Percentiles rank a stretch among this genome's conserved stretches.
Evolutionary conservation across 1,284 basidiomycete genomes (phyloP).

Genomic region (Apiotrichum gracile): DNA sequence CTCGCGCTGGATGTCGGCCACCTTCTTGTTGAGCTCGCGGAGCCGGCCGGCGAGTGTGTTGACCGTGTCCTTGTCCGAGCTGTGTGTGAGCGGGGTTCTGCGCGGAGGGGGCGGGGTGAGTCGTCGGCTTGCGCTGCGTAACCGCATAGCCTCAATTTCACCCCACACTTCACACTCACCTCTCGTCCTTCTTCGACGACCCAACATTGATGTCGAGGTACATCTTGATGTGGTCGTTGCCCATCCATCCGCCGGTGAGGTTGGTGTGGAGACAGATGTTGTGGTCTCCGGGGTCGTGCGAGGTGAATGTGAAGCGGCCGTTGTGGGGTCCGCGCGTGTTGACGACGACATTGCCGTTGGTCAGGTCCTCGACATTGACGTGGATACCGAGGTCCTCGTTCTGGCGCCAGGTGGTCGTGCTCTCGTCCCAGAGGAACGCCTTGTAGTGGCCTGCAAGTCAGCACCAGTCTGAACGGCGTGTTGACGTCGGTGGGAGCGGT

Average conservation of each 20-base stretch:
- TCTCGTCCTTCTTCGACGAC: conserved; percentile 68
- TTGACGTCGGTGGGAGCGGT: background rate
- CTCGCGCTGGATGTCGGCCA: conserved; percentile 87
- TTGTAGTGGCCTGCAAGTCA: conserved; percentile 70
- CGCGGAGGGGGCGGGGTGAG: background rate
- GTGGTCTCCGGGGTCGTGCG: conserved; percentile 88
- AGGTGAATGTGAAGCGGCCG: conserved; percentile 94
- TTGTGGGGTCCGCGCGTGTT: conserved; percentile 82
- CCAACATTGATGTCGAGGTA: conserved; percentile 93
- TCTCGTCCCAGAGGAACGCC: conserved; percentile 83
- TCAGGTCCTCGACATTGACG: conserved; percentile 67
- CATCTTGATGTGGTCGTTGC: conserved; percentile 79
- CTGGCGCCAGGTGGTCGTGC: conserved; percentile 61
- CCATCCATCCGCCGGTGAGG: conserved; percentile 73
- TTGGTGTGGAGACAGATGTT: conserved; percentile 90
- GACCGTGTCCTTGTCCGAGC: conserved; percentile 58
- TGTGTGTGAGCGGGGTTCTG: background rate
- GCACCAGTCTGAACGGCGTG: background rate
- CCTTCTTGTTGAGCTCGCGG: conserved; percentile 83
- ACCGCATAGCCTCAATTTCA: background rate
- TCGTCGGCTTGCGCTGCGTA: background rate
- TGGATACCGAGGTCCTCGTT: conserved; percentile 79
- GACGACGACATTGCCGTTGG: conserved; percentile 54
- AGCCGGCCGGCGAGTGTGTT: conserved; percentile 79
- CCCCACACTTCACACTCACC: conserved; percentile 50